Evolutionary conservation across 1,284 basidiomycete genomes (phyloP).

Genomic region (Blastosporella zonata): DNA sequence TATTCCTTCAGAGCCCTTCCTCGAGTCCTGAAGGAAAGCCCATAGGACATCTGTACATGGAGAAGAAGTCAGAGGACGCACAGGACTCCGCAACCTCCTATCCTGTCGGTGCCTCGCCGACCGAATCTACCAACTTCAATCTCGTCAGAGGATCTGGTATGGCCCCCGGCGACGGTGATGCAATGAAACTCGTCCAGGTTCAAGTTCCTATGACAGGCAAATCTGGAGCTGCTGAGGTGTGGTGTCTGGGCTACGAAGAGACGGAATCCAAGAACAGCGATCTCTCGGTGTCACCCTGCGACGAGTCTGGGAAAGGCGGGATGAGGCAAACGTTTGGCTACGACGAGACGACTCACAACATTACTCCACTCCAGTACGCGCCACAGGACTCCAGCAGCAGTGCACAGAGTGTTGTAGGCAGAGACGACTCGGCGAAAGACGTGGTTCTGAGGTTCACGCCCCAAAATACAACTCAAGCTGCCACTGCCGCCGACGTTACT

Average conservation of each 20-base stretch:
- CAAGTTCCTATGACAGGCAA: conserved; percentile 44
- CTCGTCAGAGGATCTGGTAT: conserved; percentile 33
- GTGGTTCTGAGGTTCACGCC: conserved; percentile 49
- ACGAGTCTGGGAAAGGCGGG: neutral
- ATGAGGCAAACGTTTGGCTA: neutral
- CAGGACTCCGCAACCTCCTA: conserved; percentile 25
- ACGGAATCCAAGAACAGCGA: neutral
- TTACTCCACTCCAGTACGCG: conserved; percentile 26
- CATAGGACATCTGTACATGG: conserved; percentile 48
- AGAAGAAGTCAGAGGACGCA: conserved; percentile 22
- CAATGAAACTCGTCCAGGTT: conserved; percentile 38
- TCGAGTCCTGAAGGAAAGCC: conserved; percentile 8
- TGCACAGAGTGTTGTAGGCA: conserved; percentile 10
- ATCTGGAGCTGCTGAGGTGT: conserved; percentile 21
- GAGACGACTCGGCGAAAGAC: conserved; percentile 23
- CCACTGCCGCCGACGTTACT: conserved; percentile 20
- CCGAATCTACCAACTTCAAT: conserved; percentile 49
- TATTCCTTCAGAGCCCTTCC: conserved; percentile 9
- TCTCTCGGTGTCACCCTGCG: neutral
- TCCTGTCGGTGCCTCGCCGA: conserved; percentile 52
- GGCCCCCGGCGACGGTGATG: conserved; percentile 12
- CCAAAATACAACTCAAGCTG: conserved; percentile 25
- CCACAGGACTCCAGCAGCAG: neutral
- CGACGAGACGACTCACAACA: conserved; percentile 10
- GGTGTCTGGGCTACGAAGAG: neutral